Evolutionary conservation across 2,329 filamentous ascomycete genomes (phyloP).

Genomic region (Fusarium burgessii): DNA sequence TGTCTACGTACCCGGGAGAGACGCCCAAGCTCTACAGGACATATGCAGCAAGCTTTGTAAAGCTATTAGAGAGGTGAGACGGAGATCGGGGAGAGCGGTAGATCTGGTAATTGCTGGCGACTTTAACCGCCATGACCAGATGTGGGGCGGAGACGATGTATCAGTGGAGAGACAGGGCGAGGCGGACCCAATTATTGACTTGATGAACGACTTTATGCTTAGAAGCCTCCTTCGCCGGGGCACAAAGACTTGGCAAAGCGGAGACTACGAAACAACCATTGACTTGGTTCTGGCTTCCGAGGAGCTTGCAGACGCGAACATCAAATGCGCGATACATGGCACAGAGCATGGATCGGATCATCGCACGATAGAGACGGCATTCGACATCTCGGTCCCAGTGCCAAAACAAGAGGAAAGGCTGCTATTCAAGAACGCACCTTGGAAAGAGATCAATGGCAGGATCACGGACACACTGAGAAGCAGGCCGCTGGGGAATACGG

Average conservation of each 20-base stretch:
- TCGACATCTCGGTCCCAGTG: neutral
- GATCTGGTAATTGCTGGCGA: too few species aligned
- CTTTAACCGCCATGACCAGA: too few species aligned
- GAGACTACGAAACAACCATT: neutral
- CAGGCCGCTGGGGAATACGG: too few species aligned
- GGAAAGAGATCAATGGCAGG: too few species aligned
- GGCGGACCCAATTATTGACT: neutral
- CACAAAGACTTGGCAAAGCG: neutral
- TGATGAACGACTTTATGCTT: neutral
- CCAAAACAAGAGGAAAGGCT: neutral
- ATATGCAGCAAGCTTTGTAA: too few species aligned
- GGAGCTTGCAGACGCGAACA: neutral
- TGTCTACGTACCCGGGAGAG: too few species aligned
- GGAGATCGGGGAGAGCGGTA: too few species aligned
- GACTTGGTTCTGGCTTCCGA: neutral
- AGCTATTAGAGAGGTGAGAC: too few species aligned
- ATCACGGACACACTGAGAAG: too few species aligned
- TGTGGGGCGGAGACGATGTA: too few species aligned
- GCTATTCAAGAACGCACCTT: neutral
- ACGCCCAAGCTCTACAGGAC: too few species aligned
- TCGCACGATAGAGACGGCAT: neutral
- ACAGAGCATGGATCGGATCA: neutral
- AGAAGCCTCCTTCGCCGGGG: neutral
- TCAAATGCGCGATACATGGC: neutral
- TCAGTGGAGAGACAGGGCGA: too few species aligned